Conservation (phyloP, 192 early-diverging fungal genomes). For the Diversispora eburnea region DNA sequence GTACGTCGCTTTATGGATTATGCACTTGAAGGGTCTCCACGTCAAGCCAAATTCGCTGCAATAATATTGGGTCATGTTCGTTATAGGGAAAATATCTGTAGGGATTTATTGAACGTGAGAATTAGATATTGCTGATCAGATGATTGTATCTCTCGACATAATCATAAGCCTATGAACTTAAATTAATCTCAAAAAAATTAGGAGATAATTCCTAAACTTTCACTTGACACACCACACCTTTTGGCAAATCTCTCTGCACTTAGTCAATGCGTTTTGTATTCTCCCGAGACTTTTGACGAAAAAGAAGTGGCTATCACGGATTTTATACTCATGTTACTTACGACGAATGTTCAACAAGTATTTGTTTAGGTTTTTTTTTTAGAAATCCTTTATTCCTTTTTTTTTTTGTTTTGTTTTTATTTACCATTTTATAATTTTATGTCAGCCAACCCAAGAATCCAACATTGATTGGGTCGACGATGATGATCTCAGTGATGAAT, state of each 20-base stretch:
- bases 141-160: too few relatives aligned
- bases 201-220: conserved; percentile 30
- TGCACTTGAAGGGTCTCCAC: conserved; percentile 52
- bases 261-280: conserved; percentile 59
- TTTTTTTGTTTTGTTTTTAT: too few relatives aligned
- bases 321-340: conserved; percentile 59
- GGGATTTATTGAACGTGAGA: conserved; percentile 47
- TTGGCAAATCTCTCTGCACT: conserved; percentile 52
- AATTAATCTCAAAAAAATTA: background rate
- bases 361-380: conserved; percentile 8
- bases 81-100: conserved; percentile 44
- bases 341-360: conserved; percentile 42
- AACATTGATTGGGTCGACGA: conserved; percentile 66
- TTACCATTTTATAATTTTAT: background rate
- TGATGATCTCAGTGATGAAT: conserved; percentile 53
- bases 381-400: too few relatives aligned
- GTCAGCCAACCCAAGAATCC: conserved; percentile 19
- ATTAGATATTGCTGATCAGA: background rate
- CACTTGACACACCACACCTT: conserved; percentile 34
- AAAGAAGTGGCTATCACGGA: conserved; percentile 47
- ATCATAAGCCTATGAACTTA: too few relatives aligned
- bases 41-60: conserved; percentile 70
- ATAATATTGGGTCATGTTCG: conserved; percentile 64
- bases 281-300: conserved; percentile 51
- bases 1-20: conserved; percentile 43